Evolutionary conservation across 202 grass and related monocot genomes (phyloP), one percentile per base, ranked within the genome.

Genomic region (Carex sylvatica): DNA sequence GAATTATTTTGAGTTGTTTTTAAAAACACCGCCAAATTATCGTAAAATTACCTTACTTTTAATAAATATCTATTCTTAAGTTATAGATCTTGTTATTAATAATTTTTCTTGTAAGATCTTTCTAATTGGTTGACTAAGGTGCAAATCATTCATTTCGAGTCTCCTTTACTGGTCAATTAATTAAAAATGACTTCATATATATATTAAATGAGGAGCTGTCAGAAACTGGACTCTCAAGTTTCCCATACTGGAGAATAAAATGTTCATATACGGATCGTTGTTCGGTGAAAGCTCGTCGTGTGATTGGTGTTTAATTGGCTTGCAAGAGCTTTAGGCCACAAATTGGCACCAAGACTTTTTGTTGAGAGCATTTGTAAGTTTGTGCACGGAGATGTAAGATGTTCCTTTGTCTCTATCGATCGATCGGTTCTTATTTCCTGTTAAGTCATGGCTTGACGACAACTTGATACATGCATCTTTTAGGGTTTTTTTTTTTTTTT

Each of bases 291-390:
- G 61, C 61, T 65, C 8, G 20, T 26, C 16, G 5, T 59, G 2
- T 59, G n/a, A 7, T 62, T 62, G 60, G 60, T 62, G 22, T 40
- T 49, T n/a, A n/a, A n/a, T n/a, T 74, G 40, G 44, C 6, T 6
- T 59, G 18, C 23, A 78, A 78, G 52, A 60, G 23, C 9, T 60
- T 36, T 60, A 59, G 74, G 12, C 74, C 74, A 78, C 51, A 78
- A 13, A 78, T 59, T 78, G 24, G 14, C 31, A 59, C 52, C 19
- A 13, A 78, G 46, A 31, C 23, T 78, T 60, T 67, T 35, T 78
- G 74, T 78, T 78, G 52, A 55, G 26, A 35, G 22, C 23, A 78
- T 78, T 78, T 78, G 74, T 78, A 78, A 8, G 14, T 78, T 55
- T 58, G 49, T 38, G 74, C 51, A 78, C 52, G n/a, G 23, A 78